Evolutionary conservation across 129 eudicot genomes (phyloP), one percentile per base, ranked within the genome.

Genomic region (Artemisia annua): DNA sequence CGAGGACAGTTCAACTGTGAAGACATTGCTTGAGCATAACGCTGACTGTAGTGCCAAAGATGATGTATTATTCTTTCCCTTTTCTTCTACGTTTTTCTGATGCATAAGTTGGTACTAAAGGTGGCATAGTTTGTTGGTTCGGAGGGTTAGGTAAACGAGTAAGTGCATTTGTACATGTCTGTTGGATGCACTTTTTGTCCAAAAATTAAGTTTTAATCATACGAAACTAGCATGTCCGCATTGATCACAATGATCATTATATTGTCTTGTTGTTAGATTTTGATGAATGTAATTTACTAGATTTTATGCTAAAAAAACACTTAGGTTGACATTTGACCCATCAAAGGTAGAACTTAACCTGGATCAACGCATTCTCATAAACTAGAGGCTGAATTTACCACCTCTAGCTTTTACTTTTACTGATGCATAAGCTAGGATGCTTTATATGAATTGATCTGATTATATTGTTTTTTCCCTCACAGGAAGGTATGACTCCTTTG

Each of bases 31-130:
- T 0, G 91, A 94, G 82, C 73, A 85, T 78, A 78, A 88, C 46
- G 97, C 99, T 22, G 90, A 94, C 76, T 90, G 97, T 76, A 88
- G 96, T 73, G 78, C 99, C 65, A 90, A 94, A 86, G 99, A 94
- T 77, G 76, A 94, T 78, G 97, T 94, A 83, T 10, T 48, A 55
- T 6, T 56, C 18, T 51, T 17, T 16, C 30, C 12, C 49, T 53
- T 57, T 75, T 72, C 44, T n/a, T 15, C 52, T 43, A 16, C 44
- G 26, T 46, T 57, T 57, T 35, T 58, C n/a, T 22, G 70, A 16
- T 19, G 16, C 14, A 2, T 30, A 10, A 56, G 18, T 48, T 62
- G 10, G 59, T 66, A 66, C 43, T 63, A 11, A 14, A 22, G 11
- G 46, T 39, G 11, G 10, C 19, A 72, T 39, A 5, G 9, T 18